Base-by-base conservation (phyloP, 192 early-diverging fungal species). In the Coemansia sp. region DNA sequence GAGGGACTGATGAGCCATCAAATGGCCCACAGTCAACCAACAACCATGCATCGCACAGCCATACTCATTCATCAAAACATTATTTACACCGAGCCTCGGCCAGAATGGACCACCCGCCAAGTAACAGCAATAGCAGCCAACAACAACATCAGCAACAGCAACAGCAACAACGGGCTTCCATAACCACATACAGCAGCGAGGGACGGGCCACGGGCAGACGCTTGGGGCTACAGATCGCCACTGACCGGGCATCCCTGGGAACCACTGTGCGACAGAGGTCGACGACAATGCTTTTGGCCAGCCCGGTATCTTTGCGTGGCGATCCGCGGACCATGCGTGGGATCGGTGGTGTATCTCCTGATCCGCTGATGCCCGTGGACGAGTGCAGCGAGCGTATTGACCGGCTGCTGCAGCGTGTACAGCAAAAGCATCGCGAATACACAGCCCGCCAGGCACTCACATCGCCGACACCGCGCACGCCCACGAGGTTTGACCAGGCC, bases 331-430 rank as follows among this genome's bases (percentile, higher is more conserved):
- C 35, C 28, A 26, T 23, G n/a, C 26, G 37, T 5, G 38, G 27
- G 8, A 28, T 34, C 9, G 42, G 32, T 0, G 34, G 35, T 23
- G 41, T 48, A 37, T 30, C 27, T 1, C 39, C 50, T 9, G 67
- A 57, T 14, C 59, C 49, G n/a, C 1, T 17, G 26, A 53, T 73
- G 53, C 28, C 58, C 5, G 22, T 47, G 4, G 70, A 66, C 5
- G 70, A 65, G 30, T 66, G 63, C 38, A 51, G 32, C 23, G 63
- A 57, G 10, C 49, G 58, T 3, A 59, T 73, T 8, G 70, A 73
- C 11, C 30, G 50, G 14, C 53, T 73, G 26, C 29, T 73, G 10
- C 53, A 66, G 46, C 37, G 46, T 3, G 70, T 73, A 24, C 63
- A 61, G 19, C 32, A 65, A 14, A 45, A 35, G n/a, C 53, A 50